Evolutionary conservation across 176 grass and related monocot genomes (phyloP), one percentile per base, ranked within the genome.

Genomic region (Saccharum spontaneum): DNA sequence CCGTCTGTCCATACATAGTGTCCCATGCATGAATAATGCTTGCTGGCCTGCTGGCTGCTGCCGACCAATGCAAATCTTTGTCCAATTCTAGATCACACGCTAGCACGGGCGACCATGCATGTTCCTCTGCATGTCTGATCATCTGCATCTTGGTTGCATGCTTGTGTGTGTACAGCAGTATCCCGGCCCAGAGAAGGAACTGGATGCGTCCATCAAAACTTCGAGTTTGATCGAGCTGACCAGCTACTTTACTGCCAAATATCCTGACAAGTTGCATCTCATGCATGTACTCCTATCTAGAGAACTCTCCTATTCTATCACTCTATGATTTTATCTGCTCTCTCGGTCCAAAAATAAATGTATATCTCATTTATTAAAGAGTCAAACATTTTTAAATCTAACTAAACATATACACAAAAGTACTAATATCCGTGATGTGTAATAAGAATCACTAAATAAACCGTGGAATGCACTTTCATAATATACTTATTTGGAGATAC

Each of bases 31-130:
- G 75, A 60, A 63, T 67, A 16, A 31, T 64, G 60, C 60, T 28
- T 65, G 62, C 28, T 65, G 24, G 40, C 30, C 16, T 83, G 80
- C 46, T 33, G 31, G 18, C 30, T 48, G 46, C n/a, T 84, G 81
- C 71, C 61, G 60, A 24, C 61, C 61, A 26, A 12, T 62, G 59
- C 59, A 76, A 84, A 84, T 84, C 82, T 84, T 62, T 84, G 82
- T 76, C 72, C 48, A 71, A 65, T 65, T 45, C 57, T 44, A 23
- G 55, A 60, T 23, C 55, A 62, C 59, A 62, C 59, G 59, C 59
- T 61, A 61, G 57, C 20, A 3, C 57, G 14, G 18, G 12, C n/a
- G 70, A 55, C 73, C 73, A 76, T 76, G 48, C 46, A 55, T 49
- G 41, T 43, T 71, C 69, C 69, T 23, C 23, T 73, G 11, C 69